Evolutionary conservation across 768 basidiomycete species (phyloP).

Genomic region (Boletus patriciae): DNA sequence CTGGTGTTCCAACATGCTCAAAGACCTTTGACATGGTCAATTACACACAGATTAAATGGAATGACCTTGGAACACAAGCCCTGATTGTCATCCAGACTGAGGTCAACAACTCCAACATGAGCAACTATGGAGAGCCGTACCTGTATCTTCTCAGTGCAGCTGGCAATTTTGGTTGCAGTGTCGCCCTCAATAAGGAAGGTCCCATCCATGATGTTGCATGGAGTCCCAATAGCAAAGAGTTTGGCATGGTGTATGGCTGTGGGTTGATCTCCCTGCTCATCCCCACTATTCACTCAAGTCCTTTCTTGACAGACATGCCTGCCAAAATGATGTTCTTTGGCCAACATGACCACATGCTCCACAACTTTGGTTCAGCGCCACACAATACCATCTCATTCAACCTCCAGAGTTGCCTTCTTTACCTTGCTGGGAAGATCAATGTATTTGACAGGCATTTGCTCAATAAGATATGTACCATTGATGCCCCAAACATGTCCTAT

Average conservation of each 20-base stretch:
- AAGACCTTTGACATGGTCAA: conserved; percentile 98
- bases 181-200: conserved; percentile 90
- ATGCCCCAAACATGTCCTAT: conserved; percentile 89
- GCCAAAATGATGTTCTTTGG: conserved; percentile 93
- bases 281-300: not conserved
- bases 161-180: conserved; percentile 91
- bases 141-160: conserved; percentile 90
- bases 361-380: conserved; percentile 88
- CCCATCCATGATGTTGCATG: conserved; percentile 96
- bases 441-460: conserved; percentile 89
- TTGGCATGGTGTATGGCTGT: conserved; percentile 97
- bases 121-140: conserved; percentile 97
- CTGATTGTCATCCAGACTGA: conserved; percentile 93
- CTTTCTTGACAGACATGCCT: conserved; percentile 72
- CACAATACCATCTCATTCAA: too few relatives aligned
- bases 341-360: conserved; percentile 78
- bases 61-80: conserved; percentile 87
- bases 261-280: conserved; percentile 35
- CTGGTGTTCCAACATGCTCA: conserved; percentile 66
- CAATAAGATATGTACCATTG: conserved; percentile 73
- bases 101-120: conserved; percentile 95
- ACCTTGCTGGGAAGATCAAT: conserved; percentile 94
- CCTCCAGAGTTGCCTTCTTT: conserved; percentile 85
- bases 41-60: conserved; percentile 93
- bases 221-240: conserved; percentile 97